Evolutionary conservation across 495 filamentous ascomycete species (phyloP).

Genomic region (Diplogelasinospora grovesii): DNA sequence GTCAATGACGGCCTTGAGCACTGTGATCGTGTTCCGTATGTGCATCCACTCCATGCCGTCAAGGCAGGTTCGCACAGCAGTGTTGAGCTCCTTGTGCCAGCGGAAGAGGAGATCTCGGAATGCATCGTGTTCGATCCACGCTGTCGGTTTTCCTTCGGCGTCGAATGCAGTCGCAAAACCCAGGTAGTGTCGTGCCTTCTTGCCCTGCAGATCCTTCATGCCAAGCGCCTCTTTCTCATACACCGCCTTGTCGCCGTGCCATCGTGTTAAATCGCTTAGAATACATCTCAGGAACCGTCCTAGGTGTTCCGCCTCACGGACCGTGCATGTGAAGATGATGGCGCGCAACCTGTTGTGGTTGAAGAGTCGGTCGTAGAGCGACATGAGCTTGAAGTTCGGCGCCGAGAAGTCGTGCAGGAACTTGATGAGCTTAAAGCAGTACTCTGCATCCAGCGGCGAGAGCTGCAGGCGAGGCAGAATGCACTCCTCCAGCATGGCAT

Average conservation of each 20-base stretch:
- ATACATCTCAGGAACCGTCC: constrained; percentile 81
- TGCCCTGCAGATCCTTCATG: constrained; percentile 29
- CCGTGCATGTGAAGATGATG: constrained; percentile 79
- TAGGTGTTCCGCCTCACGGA: constrained; percentile 83
- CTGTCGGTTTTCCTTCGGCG: constrained; percentile 56
- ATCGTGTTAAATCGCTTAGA: constrained; percentile 67
- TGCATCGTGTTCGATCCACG: constrained; percentile 73
- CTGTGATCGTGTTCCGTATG: constrained; percentile 87
- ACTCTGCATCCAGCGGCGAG: constrained; percentile 81
- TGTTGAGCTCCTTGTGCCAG: constrained; percentile 77
- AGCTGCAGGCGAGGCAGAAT: constrained; percentile 79
- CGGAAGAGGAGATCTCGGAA: constrained; percentile 79
- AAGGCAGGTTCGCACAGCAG: constrained; percentile 71
- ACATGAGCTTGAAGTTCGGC: constrained; percentile 80
- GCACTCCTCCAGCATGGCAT: constrained; percentile 79
- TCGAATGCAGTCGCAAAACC: constrained; percentile 57
- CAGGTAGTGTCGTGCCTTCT: constrained; percentile 28
- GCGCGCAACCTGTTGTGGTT: constrained; percentile 67
- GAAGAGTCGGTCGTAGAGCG: constrained; percentile 78
- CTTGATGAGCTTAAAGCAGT: constrained; percentile 74
- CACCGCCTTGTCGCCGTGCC: constrained; percentile 69
- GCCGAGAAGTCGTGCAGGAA: constrained; percentile 77
- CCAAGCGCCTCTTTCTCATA: constrained; percentile 76
- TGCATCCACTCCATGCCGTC: constrained; percentile 89
- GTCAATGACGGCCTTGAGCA: constrained; percentile 73